phyloP scores from a whole-genome alignment of 768 basidiomycete genomes.

The Multifurca ochricompacta region DNA sequence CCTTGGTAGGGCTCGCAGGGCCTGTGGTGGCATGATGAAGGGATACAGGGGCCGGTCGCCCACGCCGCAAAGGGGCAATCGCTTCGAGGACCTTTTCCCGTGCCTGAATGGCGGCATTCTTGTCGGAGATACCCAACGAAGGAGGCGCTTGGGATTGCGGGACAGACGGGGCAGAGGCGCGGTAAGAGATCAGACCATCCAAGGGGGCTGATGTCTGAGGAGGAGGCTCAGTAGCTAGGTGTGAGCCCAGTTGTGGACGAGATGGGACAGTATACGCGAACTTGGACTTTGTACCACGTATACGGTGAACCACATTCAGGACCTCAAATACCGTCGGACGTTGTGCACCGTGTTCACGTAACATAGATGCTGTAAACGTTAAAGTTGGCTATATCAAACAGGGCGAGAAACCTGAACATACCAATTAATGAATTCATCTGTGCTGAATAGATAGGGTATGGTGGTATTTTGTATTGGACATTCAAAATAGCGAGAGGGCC shows the following conservation, averaged over 20 bases:
- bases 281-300: slow-evolving; percentile 80
- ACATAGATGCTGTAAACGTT: slow-evolving; percentile 64
- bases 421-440: slow-evolving; percentile 81
- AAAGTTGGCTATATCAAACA: slow-evolving; percentile 12
- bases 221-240: slow-evolving; percentile 19
- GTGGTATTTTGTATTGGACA: slow-evolving; percentile 87
- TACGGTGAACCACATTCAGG: slow-evolving; percentile 70
- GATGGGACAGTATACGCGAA: slow-evolving; percentile 59
- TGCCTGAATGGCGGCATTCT: slow-evolving; percentile 54
- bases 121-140: slow-evolving; percentile 25
- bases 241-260: slow-evolving; percentile 41
- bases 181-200: slow-evolving; percentile 35
- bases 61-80: slow-evolving; percentile 71
- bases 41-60: slow-evolving; percentile 39
- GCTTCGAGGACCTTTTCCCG: slow-evolving; percentile 74
- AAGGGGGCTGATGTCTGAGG: slow-evolving; percentile 25
- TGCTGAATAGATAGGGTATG: slow-evolving; percentile 79
- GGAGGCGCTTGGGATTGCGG: slow-evolving; percentile 24
- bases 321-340: slow-evolving; percentile 86
- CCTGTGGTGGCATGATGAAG: slow-evolving; percentile 22
- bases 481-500: slow-evolving; percentile 94
- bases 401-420: slow-evolving; percentile 31
- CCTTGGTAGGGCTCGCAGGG: slow-evolving; percentile 26
- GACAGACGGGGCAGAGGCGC: slow-evolving; percentile 20
- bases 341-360: slow-evolving; percentile 81